Percentiles rank a stretch among this genome's conserved stretches.
Evolutionary conservation across 2,329 filamentous ascomycete species (phyloP).

Genomic region (Hyphodiscus sp.): DNA sequence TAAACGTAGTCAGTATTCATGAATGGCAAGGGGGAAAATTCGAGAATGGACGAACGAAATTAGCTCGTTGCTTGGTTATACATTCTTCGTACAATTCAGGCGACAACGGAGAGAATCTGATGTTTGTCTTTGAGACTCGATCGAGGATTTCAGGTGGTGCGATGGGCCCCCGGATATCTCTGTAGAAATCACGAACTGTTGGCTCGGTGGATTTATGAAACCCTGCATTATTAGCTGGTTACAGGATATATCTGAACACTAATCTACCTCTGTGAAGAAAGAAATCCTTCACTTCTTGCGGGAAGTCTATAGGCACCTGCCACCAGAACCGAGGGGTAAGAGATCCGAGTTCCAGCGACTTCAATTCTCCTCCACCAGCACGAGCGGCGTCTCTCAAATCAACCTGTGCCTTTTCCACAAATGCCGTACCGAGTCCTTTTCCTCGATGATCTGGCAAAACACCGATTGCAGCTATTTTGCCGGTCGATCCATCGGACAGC

Average conservation of each 20-base stretch:
- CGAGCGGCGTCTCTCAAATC: no score
- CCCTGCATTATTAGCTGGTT: conserved; percentile 8
- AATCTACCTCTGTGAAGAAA: conserved; percentile 34
- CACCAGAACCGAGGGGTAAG: conserved; percentile 39
- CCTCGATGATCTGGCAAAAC: conserved; percentile 31
- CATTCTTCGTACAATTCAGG: conserved; percentile 34
- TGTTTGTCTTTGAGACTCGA: conserved; percentile 30
- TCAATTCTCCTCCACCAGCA: no score
- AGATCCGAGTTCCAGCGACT: conserved; percentile 28
- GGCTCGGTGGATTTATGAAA: conserved; percentile 17
- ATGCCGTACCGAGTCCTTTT: conserved; percentile 33
- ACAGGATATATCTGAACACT: conserved; percentile 19
- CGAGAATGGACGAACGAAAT: no score
- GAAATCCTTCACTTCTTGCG: conserved; percentile 31
- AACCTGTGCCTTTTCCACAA: conserved; percentile 30
- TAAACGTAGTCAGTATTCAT: conserved; percentile 30
- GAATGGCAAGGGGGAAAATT: no score
- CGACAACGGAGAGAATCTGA: conserved; percentile 33
- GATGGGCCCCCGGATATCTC: conserved; percentile 32
- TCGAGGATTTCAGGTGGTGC: conserved; percentile 31
- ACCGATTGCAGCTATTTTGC: no score
- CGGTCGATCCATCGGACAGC: no score
- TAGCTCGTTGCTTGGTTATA: conserved; percentile 32
- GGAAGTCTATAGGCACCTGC: conserved; percentile 35
- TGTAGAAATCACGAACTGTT: conserved; percentile 35